Evolutionary conservation across 192 early-diverging fungal genomes (phyloP), one percentile per base, ranked within the genome.

Genomic region (Coemansia sp.): DNA sequence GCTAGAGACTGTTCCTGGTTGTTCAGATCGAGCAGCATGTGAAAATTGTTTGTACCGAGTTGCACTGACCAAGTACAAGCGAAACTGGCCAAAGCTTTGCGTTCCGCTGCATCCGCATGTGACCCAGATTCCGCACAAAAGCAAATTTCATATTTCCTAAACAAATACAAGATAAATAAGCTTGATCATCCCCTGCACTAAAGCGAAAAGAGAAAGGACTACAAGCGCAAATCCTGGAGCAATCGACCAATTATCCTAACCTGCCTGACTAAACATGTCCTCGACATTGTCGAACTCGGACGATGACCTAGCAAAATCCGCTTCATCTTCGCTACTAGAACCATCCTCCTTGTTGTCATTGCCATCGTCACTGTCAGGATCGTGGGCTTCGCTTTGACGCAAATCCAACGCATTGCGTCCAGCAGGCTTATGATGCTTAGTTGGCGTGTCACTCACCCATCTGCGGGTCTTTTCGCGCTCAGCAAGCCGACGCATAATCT

Each of bases 401-500:
- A 57, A 43, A 18, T 25, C 68, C 55, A 42, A 35, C 34, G 34
- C 55, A 51, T 33, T 46, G 23, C 30, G 18, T 33, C 29, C 30
- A 30, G 55, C 55, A 33, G 18, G 25, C 7, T 34, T 46, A 9
- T 34, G 37, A 33, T 43, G 13, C 34, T 58, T 57, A 2, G 69
- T 68, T 31, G 78, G 78, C 34, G 78, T 75, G 35, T 81, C 78
- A 53, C 64, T 63, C 42, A 82, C 71, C 79, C 79, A 82, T 29
- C 71, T 66, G 35, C 79, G 65, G 62, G 76, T 28, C 63, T 71
- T 77, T 40, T 76, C 74, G 18, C 79, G 74, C 74, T 77, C 71
- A 3, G 74, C 79, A 61, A 82, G 63, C 46, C 60, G 49, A 39
- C 58, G 60, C 68, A 77, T 67, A 56, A 82, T 63, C 45, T 74